Conservation (phyloP, 257 asterid species). For the Eustoma russellianum region DNA sequence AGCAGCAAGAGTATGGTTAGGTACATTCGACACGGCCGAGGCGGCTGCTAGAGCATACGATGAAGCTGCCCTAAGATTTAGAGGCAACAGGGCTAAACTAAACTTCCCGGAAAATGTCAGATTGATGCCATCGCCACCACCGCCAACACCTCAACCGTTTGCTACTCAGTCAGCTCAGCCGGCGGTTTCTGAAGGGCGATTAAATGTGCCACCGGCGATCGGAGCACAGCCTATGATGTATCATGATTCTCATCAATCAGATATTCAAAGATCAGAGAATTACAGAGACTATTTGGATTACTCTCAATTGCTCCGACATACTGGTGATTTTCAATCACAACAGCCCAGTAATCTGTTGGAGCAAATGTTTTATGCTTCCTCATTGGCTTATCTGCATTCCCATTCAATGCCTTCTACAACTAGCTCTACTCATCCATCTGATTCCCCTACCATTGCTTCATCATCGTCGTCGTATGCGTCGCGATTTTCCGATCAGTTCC, state of each 20-base stretch:
- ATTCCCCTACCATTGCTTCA: conserved; percentile 15
- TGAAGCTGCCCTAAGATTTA: too few species aligned
- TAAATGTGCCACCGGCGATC: conserved; percentile 1
- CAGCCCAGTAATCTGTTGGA: conserved; percentile 31
- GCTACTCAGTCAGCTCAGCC: conserved; percentile 12
- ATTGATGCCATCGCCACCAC: conserved; percentile 30
- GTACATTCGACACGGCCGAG: too few species aligned
- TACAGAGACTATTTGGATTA: conserved; percentile 60
- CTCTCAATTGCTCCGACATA: conserved; percentile 49
- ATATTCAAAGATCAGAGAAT: conserved; percentile 10
- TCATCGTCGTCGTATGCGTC: conserved; percentile 30
- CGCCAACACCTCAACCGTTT: conserved; percentile 7
- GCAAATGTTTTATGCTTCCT: conserved; percentile 43
- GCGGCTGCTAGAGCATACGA: too few species aligned
- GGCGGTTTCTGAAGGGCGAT: conserved; percentile 10
- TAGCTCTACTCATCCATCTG: conserved; percentile 12
- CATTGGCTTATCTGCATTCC: conserved; percentile 41
- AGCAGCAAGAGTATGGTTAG: too few species aligned
- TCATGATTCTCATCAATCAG: conserved; percentile 13
- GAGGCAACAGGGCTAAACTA: too few species aligned
- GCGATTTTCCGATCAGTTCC: conserved; percentile 31
- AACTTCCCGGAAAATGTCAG: too few species aligned
- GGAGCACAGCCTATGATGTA: conserved; percentile 14
- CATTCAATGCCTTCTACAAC: conserved; percentile 21
- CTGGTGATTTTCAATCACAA: conserved; percentile 21